Base-by-base conservation (phyloP, 2,329 filamentous ascomycete species). In the Cephalotrichum gorgonifer region DNA sequence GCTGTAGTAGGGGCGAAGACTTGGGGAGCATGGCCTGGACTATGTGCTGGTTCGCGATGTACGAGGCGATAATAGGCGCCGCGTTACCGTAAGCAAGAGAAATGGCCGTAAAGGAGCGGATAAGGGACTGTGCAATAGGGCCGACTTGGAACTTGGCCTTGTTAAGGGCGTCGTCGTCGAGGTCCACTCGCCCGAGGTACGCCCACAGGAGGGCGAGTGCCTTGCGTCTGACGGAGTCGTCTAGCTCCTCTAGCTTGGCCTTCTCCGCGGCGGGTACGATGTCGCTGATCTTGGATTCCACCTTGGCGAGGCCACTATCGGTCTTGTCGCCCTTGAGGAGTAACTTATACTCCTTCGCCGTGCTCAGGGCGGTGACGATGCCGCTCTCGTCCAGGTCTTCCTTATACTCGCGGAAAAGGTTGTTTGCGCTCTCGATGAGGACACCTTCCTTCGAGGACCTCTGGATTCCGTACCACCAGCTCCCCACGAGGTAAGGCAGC, bases 391-490 rank as follows among this genome's bases (percentile, higher is more conserved):
- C 81, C 54, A 93, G 85, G 54, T 81, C 79, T 49, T 95, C 90
- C 55, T 87, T 82, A 68, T 94, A 98, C 61, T 95, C 88, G 58
- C 83, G 85, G 77, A 98, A 97, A 51, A 98, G 78, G 56, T 88
- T 90, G 65, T 94, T 94, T 57, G 94, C 90, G 66, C 87, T 96
- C 62, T 93, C 88, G 63, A 96, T 85, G 49, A 95, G 75, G 25
- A 97, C 86, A 57, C 88, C 88, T 67, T 98, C 94, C 70, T 91
- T 94, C 33, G 93, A 97, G 67, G 87, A 81, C 58, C 84, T 81
- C 66, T 95, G 91, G 30, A 88, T 94, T 52, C 94, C 93, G 63
- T 98, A 98, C 93, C 93, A 98, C 93, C 93, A 98, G 51, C 86
- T 89, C 44, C 93, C 93, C 50, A 98, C 91, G 44, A 93, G 74